A percentile compares a stretch with the other conserved stretches of the same genome.
phyloP scores from a whole-genome alignment of 179 eudicot species.

The Camellia oleifera region DNA sequence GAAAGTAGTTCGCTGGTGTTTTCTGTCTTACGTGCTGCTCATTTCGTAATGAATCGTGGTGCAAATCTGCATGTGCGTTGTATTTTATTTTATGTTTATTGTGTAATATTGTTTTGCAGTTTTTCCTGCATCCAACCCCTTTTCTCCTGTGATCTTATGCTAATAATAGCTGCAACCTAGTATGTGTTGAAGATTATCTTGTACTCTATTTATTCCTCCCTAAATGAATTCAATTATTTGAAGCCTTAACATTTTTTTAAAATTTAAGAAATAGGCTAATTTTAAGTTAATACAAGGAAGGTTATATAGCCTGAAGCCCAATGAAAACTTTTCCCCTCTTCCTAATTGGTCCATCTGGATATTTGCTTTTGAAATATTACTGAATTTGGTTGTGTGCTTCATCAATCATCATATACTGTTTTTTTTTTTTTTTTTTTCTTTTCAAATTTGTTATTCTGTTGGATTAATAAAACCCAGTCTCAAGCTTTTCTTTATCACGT shows the following conservation, averaged over 20 bases:
- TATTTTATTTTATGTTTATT: background rate
- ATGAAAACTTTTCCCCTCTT: background rate
- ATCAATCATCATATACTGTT: too few relatives aligned
- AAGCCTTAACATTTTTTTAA: background rate
- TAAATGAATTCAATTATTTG: background rate
- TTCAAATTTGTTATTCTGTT: background rate
- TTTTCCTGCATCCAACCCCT: background rate
- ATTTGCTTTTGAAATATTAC: background rate
- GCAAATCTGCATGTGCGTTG: background rate
- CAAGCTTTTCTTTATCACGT: constrained; percentile 16
- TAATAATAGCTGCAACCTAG: background rate
- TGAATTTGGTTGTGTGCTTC: background rate
- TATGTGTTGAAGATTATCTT: background rate
- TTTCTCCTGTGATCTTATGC: constrained; percentile 6
- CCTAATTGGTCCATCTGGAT: background rate
- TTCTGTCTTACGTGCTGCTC: background rate
- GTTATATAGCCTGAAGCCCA: background rate
- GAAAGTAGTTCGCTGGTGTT: background rate
- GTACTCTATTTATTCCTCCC: background rate
- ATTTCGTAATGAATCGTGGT: background rate
- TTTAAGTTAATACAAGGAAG: background rate
- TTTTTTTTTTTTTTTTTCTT: background rate
- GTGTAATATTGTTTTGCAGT: background rate
- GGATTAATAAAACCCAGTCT: constrained; percentile 5
- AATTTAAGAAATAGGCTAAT: background rate